Percentiles rank a stretch among this genome's conserved stretches.
These are phyloP conservation scores for Paraconiothyrium sp. DNA, from an alignment of 2,329 filamentous ascomycete genomes.

Conservation along the genomic window DNA sequence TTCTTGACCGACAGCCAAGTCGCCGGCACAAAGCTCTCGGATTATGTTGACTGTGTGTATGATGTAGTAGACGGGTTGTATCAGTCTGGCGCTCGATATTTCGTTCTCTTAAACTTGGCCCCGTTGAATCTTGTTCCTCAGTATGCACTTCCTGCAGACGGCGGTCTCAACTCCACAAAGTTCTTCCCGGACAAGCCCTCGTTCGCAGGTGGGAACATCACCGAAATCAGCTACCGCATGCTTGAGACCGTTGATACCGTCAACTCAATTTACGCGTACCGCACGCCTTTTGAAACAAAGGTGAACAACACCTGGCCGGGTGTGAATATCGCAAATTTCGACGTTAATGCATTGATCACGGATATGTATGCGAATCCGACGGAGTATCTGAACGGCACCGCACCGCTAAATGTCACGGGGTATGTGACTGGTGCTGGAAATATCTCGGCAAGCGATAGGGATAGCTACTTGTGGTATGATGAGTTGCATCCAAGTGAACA, in stretches of 20 bases:
- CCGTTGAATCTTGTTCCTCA: slow-evolving; percentile 74
- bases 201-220: slow-evolving; percentile 55
- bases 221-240: slow-evolving; percentile 62
- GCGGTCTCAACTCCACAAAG: slow-evolving; percentile 54
- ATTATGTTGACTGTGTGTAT: slow-evolving; percentile 76
- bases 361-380: slow-evolving; percentile 72
- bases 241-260: slow-evolving; percentile 60
- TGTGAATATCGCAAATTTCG: slow-evolving; percentile 71
- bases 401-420: slow-evolving; percentile 69
- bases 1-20: slow-evolving; percentile 73
- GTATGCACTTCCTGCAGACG: slow-evolving; percentile 65
- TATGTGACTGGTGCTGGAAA: slow-evolving; percentile 65
- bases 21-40: slow-evolving; percentile 66
- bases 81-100: slow-evolving; percentile 71
- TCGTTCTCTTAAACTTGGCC: slow-evolving; percentile 75
- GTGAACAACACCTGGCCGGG: slow-evolving; percentile 59
- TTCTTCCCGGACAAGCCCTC: slow-evolving; percentile 58
- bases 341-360: slow-evolving; percentile 69
- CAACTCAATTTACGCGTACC: slow-evolving; percentile 63
- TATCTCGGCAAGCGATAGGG: slow-evolving; percentile 48
- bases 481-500: slow-evolving; percentile 76
- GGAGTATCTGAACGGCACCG: slow-evolving; percentile 68
- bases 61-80: slow-evolving; percentile 70
- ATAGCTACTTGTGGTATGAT: slow-evolving; percentile 78
- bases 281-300: slow-evolving; percentile 58